These are phyloP conservation scores for Aspergillus ustus DNA, from an alignment of 2,329 filamentous ascomycete genomes.

Conservation along the genomic window DNA sequence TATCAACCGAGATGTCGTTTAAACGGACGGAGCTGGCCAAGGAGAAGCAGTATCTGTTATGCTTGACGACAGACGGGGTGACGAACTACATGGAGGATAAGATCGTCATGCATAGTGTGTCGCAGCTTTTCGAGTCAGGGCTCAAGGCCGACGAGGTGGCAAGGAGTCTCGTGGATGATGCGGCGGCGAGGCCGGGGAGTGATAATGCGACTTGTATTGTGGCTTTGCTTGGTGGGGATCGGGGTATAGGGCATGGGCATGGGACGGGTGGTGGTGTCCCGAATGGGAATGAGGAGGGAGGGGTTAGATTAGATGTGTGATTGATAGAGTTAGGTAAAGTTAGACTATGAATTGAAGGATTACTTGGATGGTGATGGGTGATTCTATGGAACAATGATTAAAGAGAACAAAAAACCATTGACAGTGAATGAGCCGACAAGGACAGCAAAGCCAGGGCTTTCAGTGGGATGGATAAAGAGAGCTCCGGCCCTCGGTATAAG, in stretches of 20 bases:
- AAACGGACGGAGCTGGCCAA: constrained; percentile 3
- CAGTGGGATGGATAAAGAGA: too few species aligned
- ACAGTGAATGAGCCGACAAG: too few species aligned
- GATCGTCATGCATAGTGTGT: background rate
- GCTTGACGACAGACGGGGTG: constrained; percentile 18
- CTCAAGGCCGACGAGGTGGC: constrained; percentile 3
- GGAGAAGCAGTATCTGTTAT: constrained; percentile 7
- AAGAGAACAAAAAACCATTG: too few species aligned
- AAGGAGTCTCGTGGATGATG: constrained; percentile 3
- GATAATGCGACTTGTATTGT: constrained; percentile 20
- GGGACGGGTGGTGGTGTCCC: too few species aligned
- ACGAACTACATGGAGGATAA: constrained; percentile 12
- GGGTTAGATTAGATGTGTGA: background rate
- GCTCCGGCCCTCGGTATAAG: too few species aligned
- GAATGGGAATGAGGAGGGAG: background rate
- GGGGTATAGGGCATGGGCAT: background rate
- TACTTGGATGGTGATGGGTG: too few species aligned
- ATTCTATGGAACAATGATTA: too few species aligned
- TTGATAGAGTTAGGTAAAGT: background rate
- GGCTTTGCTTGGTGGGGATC: constrained; percentile 8
- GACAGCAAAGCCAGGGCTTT: too few species aligned
- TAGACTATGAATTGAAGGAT: background rate
- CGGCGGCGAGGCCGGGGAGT: background rate
- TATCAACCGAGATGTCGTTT: constrained; percentile 10
- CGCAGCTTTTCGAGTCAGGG: constrained; percentile 1